Conservation (phyloP, 805 yeast species). For the Kodamaea restingae region DNA sequence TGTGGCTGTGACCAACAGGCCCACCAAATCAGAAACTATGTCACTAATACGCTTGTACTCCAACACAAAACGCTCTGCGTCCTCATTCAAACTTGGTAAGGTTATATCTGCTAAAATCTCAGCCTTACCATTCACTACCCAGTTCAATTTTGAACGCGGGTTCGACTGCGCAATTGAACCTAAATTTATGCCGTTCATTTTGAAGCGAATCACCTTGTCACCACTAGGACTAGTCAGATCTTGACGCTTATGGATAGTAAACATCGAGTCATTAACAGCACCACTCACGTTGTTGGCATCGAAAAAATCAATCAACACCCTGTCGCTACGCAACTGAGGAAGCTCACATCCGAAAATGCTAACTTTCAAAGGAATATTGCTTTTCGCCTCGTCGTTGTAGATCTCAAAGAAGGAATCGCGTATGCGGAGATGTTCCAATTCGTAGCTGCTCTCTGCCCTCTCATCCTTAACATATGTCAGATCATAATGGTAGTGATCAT, state of each 20-base stretch:
- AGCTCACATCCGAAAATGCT: slow-evolving; percentile 64
- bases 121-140: slow-evolving; percentile 69
- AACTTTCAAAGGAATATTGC: slow-evolving; percentile 38
- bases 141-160: slow-evolving; percentile 51
- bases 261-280: slow-evolving; percentile 67
- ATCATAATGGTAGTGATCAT: slow-evolving; percentile 31
- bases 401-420: slow-evolving; percentile 48
- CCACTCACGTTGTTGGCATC: slow-evolving; percentile 71
- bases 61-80: slow-evolving; percentile 11
- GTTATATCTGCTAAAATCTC: slow-evolving; percentile 70
- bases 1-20: slow-evolving; percentile 22
- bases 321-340: slow-evolving; percentile 54
- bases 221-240: slow-evolving; percentile 42
- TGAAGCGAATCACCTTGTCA: slow-evolving; percentile 32
- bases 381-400: slow-evolving; percentile 19
- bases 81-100: slow-evolving; percentile 51
- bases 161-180: slow-evolving; percentile 26
- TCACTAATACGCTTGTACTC: slow-evolving; percentile 24
- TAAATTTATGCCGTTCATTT: slow-evolving; percentile 40
- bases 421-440: slow-evolving; percentile 39
- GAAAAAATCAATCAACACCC: slow-evolving; percentile 62
- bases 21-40: slow-evolving; percentile 24
- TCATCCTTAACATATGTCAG: slow-evolving; percentile 16
- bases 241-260: slow-evolving; percentile 74
- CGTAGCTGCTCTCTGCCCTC: slow-evolving; percentile 22